These are phyloP conservation scores for Boletus patriciae DNA, from an alignment of 768 basidiomycete genomes.

Conservation along the genomic window DNA sequence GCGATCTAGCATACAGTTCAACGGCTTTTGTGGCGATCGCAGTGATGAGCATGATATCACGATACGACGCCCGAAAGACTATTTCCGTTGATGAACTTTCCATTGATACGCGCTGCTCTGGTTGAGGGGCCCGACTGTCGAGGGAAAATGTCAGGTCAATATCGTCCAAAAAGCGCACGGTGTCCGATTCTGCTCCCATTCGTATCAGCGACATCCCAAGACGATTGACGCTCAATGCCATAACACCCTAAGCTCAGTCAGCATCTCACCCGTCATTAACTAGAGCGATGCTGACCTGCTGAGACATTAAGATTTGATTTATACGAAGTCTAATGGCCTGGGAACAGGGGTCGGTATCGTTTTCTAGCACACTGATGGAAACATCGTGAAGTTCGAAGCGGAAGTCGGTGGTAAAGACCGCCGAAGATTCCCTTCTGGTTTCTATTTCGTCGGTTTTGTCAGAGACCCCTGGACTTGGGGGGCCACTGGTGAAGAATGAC, in stretches of 20 bases:
- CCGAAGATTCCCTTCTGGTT: conserved; percentile 12
- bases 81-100: conserved; percentile 82
- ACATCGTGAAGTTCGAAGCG: conserved; percentile 89
- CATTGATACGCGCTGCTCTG: conserved; percentile 75
- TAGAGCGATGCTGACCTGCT: conserved; percentile 64
- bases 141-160: conserved; percentile 84
- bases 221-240: conserved; percentile 74
- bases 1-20: conserved; percentile 61
- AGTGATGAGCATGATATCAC: conserved; percentile 88
- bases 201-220: conserved; percentile 92
- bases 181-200: conserved; percentile 83
- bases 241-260: conserved; percentile 58
- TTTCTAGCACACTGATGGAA: conserved; percentile 83
- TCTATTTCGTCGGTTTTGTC: conserved; percentile 16
- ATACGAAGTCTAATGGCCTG: conserved; percentile 88
- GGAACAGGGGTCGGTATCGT: conserved; percentile 73
- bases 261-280: background rate
- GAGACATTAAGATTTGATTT: conserved; percentile 81
- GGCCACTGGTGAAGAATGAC: conserved; percentile 74
- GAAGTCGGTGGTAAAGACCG: conserved; percentile 46
- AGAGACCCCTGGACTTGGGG: conserved; percentile 27
- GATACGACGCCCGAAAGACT: conserved; percentile 91
- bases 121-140: conserved; percentile 74
- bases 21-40: conserved; percentile 85
- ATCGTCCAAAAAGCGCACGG: conserved; percentile 90